Conservation (phyloP, 139 green algal species). For the Picochlorum sp. region DNA sequence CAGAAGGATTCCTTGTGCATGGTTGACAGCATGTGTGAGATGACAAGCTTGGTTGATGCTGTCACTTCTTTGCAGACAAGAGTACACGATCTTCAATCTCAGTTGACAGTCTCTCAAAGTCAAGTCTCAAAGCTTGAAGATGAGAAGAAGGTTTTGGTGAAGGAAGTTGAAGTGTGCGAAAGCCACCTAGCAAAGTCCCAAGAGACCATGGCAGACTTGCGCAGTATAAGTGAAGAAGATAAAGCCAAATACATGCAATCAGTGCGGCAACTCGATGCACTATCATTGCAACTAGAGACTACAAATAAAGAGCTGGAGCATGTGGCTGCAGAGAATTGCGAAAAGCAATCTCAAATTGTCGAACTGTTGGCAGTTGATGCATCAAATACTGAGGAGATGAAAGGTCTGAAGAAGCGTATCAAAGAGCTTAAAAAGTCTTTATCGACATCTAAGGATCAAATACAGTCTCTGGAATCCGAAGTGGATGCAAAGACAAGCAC, state of each 20-base stretch:
- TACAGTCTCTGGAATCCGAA: too few species aligned
- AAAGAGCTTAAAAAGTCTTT: too few species aligned
- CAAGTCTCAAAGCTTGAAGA: not conserved
- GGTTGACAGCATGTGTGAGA: constrained; percentile 31
- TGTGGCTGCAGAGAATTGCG: too few species aligned
- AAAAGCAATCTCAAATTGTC: not conserved
- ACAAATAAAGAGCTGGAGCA: too few species aligned
- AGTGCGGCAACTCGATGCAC: too few species aligned
- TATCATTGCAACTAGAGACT: too few species aligned
- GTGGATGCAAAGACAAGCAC: too few species aligned
- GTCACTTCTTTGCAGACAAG: constrained; percentile 26
- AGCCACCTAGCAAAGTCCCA: not conserved
- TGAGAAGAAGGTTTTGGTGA: not conserved
- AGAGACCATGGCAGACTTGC: not conserved
- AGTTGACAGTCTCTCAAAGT: constrained; percentile 1
- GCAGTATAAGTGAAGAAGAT: too few species aligned
- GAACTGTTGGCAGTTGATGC: not conserved
- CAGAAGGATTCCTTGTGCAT: not conserved
- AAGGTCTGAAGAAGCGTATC: too few species aligned
- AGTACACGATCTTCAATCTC: constrained; percentile 16
- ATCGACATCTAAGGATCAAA: too few species aligned
- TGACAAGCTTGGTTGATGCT: constrained; percentile 31
- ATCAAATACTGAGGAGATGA: too few species aligned
- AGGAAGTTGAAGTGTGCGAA: not conserved
- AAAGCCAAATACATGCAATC: too few species aligned